Evolutionary conservation across 768 basidiomycete genomes (phyloP), one percentile per base, ranked within the genome.

Genomic region (Podaxis mareebaensis): DNA sequence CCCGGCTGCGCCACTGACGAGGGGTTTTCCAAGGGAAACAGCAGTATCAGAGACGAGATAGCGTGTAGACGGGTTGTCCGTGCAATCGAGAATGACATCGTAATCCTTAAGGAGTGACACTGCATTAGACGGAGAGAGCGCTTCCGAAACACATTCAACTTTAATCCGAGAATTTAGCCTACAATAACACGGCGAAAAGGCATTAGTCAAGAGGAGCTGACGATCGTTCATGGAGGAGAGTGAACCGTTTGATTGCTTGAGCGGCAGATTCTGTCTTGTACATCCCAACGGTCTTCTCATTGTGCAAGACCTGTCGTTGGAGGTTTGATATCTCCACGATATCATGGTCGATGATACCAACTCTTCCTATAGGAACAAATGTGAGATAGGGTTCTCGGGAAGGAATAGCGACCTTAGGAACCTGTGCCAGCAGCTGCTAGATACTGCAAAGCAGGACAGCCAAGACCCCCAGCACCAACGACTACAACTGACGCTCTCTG

Each of bases 1-100:
- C 71, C 92, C 92, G 0, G 97, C 96, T 1, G 96, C 96, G 8
- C 96, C 96, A 63, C 91, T 93, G 36, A 98, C 89, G 40, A 98
- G 87, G 15, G 93, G 91, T 52, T 87, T 91, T 17, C 78, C 75
- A 0, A 95, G 82, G 1, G 77, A 78, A 40, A 94, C 91, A 13
- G 91, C 86, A 1, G 86, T 85, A 72, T 98, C 96, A 24, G 93
- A 95, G 57, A 99, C 82, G n/a, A 98, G 84, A 75, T 98, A 98
- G 4, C 96, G 89, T 0, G 95, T 95, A 2, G 91, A 86, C 2
- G 89, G 85, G 67, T 96, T 96, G 76, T 80, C 28, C 28, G 28
- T 30, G 28, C 28, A 30, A 30, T 30, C 28, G 28, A 30, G 28
- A 7, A 30, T 30, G 58, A 96, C 74, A 72, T 90, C 85, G 70